phyloP scores from a whole-genome alignment of 495 filamentous ascomycete species.

The Entonaema liquescens region DNA sequence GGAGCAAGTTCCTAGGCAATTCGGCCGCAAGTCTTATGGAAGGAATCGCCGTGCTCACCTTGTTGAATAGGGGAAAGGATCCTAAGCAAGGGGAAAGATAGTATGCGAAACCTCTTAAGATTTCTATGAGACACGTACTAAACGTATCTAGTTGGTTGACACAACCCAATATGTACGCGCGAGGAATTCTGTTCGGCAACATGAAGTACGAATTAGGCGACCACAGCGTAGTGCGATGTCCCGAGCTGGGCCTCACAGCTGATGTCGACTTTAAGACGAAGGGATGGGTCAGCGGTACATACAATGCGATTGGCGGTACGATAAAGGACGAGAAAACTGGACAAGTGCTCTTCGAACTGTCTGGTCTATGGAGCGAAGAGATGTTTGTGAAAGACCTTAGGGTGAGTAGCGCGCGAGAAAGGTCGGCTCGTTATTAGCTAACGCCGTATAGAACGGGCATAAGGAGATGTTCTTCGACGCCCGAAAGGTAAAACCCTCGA shows the following conservation, averaged over 20 bases:
- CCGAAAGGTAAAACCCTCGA: conserved; percentile 73
- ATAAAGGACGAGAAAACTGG: conserved; percentile 92
- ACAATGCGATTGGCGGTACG: conserved; percentile 92
- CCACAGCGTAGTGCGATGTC: conserved; percentile 92
- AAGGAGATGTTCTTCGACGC: conserved; percentile 93
- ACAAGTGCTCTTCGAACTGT: conserved; percentile 86
- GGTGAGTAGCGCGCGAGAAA: conserved; percentile 58
- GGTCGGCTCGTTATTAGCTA: not conserved
- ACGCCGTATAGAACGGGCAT: conserved; percentile 72
- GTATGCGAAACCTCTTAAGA: conserved; percentile 60
- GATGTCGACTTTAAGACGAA: conserved; percentile 99
- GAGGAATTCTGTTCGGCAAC: conserved; percentile 96
- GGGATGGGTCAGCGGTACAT: conserved; percentile 94
- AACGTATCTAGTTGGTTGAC: conserved; percentile 63
- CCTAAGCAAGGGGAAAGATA: conserved; percentile 81
- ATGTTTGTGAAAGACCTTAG: conserved; percentile 87
- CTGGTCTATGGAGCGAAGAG: conserved; percentile 91
- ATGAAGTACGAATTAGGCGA: conserved; percentile 99
- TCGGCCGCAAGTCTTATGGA: conserved; percentile 99
- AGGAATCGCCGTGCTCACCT: conserved; percentile 84
- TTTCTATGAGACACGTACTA: not conserved
- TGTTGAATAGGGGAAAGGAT: conserved; percentile 77
- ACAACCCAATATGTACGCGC: conserved; percentile 99
- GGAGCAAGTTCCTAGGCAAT: conserved; percentile 95
- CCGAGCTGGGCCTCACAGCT: conserved; percentile 83